Conservation (phyloP, 306 rosid species). For the Carpinus fangiana region DNA sequence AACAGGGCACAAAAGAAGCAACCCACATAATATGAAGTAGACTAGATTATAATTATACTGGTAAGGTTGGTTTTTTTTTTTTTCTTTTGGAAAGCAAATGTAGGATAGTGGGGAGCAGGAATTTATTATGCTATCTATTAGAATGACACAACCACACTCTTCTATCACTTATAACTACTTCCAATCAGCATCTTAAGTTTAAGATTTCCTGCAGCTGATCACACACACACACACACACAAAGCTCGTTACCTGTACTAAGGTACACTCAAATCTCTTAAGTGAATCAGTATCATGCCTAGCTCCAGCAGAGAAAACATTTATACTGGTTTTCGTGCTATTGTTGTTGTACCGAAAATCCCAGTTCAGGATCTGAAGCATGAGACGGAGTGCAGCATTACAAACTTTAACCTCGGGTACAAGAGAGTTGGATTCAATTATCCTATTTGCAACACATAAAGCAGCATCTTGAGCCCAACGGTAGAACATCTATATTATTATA, state of each 20-base stretch:
- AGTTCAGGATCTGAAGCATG: conserved; percentile 96
- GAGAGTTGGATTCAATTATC: conserved; percentile 73
- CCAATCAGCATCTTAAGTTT: background rate
- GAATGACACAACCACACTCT: conserved; percentile 1
- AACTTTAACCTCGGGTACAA: conserved; percentile 78
- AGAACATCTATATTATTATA: conserved; percentile 61
- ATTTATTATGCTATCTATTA: background rate
- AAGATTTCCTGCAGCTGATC: background rate
- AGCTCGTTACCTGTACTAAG: conserved; percentile 74
- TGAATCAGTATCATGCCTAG: conserved; percentile 65
- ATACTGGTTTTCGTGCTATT: conserved; percentile 44
- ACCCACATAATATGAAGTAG: too few species aligned
- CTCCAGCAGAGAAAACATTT: conserved; percentile 60
- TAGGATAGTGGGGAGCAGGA: background rate
- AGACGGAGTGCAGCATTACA: conserved; percentile 77
- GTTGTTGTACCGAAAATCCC: conserved; percentile 66
- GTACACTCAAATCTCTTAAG: conserved; percentile 69
- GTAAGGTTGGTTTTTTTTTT: background rate
- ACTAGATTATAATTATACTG: background rate
- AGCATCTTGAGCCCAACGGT: conserved; percentile 86
- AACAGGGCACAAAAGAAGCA: too few species aligned
- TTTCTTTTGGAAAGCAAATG: background rate
- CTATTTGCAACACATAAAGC: conserved; percentile 73
- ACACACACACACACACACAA: background rate
- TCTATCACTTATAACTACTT: conserved; percentile 5